Conservation (phyloP, 2,329 filamentous ascomycete genomes). For the Tolypocladium inflatum region DNA sequence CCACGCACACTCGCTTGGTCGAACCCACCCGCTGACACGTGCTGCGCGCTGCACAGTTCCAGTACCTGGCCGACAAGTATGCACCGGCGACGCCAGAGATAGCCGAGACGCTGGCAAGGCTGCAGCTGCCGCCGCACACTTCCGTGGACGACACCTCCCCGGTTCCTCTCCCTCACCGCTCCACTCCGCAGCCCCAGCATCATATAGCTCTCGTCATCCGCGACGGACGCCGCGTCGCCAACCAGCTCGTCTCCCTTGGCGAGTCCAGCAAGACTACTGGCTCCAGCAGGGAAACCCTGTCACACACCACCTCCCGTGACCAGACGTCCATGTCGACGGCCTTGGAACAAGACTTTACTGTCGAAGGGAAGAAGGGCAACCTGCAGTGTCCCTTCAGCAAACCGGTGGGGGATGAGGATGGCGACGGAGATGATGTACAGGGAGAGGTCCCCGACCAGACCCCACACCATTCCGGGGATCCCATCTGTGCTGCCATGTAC, state of each 20-base stretch:
- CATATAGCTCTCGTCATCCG: conserved; percentile 54
- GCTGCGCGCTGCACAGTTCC: conserved; percentile 38
- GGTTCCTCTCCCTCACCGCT: conserved; percentile 45
- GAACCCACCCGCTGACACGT: conserved; percentile 10
- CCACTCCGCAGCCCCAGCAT: conserved; percentile 30
- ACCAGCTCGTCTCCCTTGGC: conserved; percentile 37
- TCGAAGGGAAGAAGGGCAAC: conserved; percentile 68
- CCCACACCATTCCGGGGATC: conserved; percentile 43
- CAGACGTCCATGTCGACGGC: conserved; percentile 53
- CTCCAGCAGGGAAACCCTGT: conserved; percentile 38
- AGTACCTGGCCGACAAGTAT: conserved; percentile 59
- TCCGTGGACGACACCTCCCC: conserved; percentile 37
- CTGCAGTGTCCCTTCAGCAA: conserved; percentile 72
- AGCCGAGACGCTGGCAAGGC: conserved; percentile 55
- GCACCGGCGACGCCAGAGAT: conserved; percentile 56
- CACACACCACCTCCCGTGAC: conserved; percentile 30
- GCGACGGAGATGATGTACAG: conserved; percentile 12
- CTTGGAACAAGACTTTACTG: conserved; percentile 85
- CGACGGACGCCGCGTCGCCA: conserved; percentile 52
- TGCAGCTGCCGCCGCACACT: conserved; percentile 51
- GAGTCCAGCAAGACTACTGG: conserved; percentile 41
- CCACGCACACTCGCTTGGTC: neutral
- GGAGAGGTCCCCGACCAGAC: conserved; percentile 24
- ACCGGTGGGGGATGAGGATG: conserved; percentile 24
- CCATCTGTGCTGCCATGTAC: conserved; percentile 55